A percentile compares a stretch with the other conserved stretches of the same genome.
phyloP scores from a whole-genome alignment of 768 basidiomycete species.

The Mycena latifolia region DNA sequence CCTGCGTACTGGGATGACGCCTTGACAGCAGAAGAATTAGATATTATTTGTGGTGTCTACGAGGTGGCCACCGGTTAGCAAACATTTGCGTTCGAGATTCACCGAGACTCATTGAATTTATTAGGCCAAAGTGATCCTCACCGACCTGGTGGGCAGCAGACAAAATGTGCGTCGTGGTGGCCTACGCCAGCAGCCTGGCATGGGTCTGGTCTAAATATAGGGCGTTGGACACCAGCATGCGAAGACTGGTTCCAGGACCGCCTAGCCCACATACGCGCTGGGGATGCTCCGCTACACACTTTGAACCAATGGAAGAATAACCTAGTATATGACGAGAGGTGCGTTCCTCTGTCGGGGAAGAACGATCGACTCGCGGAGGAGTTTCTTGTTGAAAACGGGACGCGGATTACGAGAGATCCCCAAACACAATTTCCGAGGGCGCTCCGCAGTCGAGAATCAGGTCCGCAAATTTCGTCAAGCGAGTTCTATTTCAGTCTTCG shows the following conservation, averaged over 20 bases:
- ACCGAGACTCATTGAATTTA: not conserved
- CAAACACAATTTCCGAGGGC: constrained; percentile 3
- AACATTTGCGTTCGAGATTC: not conserved
- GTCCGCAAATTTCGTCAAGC: not conserved
- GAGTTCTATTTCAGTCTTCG: constrained; percentile 20
- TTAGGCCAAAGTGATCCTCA: not conserved
- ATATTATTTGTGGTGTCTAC: constrained; percentile 20
- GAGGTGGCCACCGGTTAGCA: constrained; percentile 20
- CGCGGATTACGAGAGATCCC: not conserved
- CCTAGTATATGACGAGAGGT: not conserved
- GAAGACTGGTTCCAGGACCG: constrained; percentile 23
- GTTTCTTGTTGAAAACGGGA: constrained; percentile 20
- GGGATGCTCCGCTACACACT: constrained; percentile 6
- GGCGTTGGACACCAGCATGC: constrained; percentile 21
- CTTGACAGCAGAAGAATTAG: constrained; percentile 12
- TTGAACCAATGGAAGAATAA: not conserved
- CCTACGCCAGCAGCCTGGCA: not conserved
- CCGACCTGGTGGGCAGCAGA: constrained; percentile 14
- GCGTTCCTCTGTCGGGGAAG: not conserved
- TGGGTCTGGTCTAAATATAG: constrained; percentile 1
- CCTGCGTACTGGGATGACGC: constrained; percentile 16
- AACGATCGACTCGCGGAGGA: constrained; percentile 12
- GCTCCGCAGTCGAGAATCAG: not conserved
- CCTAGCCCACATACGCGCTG: constrained; percentile 7
- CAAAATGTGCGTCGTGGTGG: constrained; percentile 14